Evolutionary conservation across 23 red algal species (phyloP), one percentile per base, ranked within the genome.

Genomic region (Porphyridium purpureum): DNA sequence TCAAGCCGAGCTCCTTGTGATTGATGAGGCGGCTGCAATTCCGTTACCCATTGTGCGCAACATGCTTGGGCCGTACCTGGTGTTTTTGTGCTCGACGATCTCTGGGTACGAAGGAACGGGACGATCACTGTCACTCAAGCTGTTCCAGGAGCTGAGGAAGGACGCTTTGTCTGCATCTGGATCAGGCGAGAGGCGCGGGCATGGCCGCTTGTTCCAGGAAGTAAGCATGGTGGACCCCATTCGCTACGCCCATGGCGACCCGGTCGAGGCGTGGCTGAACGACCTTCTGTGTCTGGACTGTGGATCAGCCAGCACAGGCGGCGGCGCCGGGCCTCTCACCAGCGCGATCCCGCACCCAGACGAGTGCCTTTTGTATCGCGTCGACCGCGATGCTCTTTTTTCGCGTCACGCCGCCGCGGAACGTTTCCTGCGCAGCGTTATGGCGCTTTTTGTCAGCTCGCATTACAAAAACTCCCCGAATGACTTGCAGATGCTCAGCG

Each of bases 391-490:
- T 62, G 78, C 79, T 4, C 47, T 95, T 3, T 95, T 95, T 50
- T 68, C 57, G 3, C 52, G 70, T 6, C 88, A 95, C 63, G 30
- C 66, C 27, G 58, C 78, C 3, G 76, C 78, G 8, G 88, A 95
- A 50, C 60, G 71, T 0, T 95, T 95, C 47, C 60, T 95, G 38
- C 72, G 69, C 57, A 56, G 66, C 0, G 48, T 75, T 2, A 85
- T 95, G 65, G 79, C 79, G 17, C 71, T 95, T 15, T 95, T 95
- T 66, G 79, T 95, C 24, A 57, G 70, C 5, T 76, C 67, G 40
- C 88, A 95, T 44, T 95, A 95, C 63, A 95, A 95, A 32, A 95
- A 95, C 64, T 74, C 88, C 0, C 88, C 88, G 19, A 86, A 85
- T 33, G 88, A 95, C 62, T 64, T 95, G 62, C 78, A 81, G 60